phyloP scores from a whole-genome alignment of 148 eudicot species.

The Rhododendron ovatum region DNA sequence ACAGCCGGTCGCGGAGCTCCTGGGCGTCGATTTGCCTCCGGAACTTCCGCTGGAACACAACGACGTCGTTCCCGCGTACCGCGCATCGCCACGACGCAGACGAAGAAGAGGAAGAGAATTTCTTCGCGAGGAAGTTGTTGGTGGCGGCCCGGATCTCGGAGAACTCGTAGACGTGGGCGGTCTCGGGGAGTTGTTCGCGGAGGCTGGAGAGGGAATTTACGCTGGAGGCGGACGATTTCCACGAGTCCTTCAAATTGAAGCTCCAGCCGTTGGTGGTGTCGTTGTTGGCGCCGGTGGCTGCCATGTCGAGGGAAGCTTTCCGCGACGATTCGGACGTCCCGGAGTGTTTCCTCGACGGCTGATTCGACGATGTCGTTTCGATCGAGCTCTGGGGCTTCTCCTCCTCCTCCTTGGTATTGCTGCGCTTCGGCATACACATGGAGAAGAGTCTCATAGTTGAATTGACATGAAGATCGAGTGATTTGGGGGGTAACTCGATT shows the following conservation, averaged over 20 bases:
- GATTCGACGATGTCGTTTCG: neutral
- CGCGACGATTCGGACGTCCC: neutral
- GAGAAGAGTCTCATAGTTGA: neutral
- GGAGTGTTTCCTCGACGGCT: neutral
- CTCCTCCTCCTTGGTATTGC: neutral
- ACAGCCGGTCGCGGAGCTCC: conserved; percentile 40
- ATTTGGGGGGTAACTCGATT: neutral
- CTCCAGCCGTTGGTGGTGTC: conserved; percentile 8
- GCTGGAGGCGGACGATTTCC: conserved; percentile 40
- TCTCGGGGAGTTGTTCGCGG: conserved; percentile 48
- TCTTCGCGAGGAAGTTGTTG: conserved; percentile 43
- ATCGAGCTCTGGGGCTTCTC: neutral
- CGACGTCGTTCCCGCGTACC: conserved; percentile 31
- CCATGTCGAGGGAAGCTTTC: neutral
- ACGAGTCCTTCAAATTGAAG: conserved; percentile 22
- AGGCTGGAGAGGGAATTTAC: conserved; percentile 37
- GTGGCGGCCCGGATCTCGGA: conserved; percentile 57
- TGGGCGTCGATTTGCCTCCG: conserved; percentile 37
- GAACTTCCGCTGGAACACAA: conserved; percentile 57
- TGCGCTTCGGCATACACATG: conserved; percentile 33
- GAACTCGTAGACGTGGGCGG: conserved; percentile 53
- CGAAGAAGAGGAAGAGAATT: conserved; percentile 55
- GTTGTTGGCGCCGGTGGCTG: conserved; percentile 7
- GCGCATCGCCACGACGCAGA: conserved; percentile 71
- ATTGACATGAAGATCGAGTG: neutral